These are phyloP conservation scores for Beta vulgaris DNA, from an alignment of 148 eudicot species.

Conservation along the genomic window DNA sequence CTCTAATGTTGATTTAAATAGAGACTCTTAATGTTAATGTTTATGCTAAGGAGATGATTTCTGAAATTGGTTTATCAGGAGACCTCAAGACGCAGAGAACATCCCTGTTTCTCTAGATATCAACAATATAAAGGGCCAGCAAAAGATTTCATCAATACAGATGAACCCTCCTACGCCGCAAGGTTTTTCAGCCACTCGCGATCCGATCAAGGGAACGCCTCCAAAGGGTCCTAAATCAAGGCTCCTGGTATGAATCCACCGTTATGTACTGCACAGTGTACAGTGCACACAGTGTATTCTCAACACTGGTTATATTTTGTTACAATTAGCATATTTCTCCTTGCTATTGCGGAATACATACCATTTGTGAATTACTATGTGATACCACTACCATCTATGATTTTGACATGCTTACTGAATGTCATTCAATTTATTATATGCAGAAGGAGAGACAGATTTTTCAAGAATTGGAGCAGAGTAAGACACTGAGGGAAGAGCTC, in stretches of 20 bases:
- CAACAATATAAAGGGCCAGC: conserved; percentile 40
- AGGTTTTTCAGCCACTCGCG: conserved; percentile 65
- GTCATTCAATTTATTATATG: background rate
- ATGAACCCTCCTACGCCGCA: conserved; percentile 91
- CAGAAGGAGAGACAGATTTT: conserved; percentile 61
- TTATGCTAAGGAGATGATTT: background rate
- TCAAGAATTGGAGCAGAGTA: conserved; percentile 45
- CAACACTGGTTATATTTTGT: background rate
- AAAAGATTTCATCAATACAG: conserved; percentile 42
- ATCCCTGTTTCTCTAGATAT: conserved; percentile 50
- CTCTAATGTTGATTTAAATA: too few relatives aligned
- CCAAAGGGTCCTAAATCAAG: conserved; percentile 52
- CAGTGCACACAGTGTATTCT: background rate
- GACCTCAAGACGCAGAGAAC: conserved; percentile 63
- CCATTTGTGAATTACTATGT: too few relatives aligned
- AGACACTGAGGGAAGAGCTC: conserved; percentile 30
- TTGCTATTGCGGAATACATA: too few relatives aligned
- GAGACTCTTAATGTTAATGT: too few relatives aligned
- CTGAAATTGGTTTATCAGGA: conserved; percentile 40
- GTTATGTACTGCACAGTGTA: too few relatives aligned
- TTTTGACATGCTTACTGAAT: background rate
- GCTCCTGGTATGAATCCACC: conserved; percentile 55
- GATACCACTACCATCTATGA: too few relatives aligned
- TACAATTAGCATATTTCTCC: too few relatives aligned
- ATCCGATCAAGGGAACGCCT: conserved; percentile 42